Evolutionary conservation across 2,329 filamentous ascomycete species (phyloP).

Genomic region (Fusarium sp.): DNA sequence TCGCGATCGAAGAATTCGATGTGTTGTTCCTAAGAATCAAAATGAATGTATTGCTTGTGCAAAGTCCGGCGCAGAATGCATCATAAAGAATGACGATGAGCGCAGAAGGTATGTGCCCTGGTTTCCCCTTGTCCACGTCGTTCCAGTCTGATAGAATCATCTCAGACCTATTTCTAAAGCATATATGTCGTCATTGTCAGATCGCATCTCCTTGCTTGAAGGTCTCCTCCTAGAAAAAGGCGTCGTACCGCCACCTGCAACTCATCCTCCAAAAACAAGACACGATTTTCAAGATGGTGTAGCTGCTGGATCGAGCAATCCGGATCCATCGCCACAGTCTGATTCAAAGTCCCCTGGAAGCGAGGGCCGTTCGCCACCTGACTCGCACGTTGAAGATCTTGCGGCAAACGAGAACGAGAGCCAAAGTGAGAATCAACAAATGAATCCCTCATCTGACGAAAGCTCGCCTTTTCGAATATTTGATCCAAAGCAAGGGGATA

Average conservation of each 20-base stretch:
- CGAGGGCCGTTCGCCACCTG: conserved; percentile 49
- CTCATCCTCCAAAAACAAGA: conserved; percentile 65
- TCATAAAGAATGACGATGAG: conserved; percentile 70
- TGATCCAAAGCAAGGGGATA: conserved; percentile 58
- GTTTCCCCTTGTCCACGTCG: background rate
- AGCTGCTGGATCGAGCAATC: background rate
- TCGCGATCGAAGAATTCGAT: conserved; percentile 60
- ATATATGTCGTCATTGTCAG: conserved; percentile 68
- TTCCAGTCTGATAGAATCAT: conserved; percentile 2
- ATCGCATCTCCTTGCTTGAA: conserved; percentile 65
- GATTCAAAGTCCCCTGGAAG: conserved; percentile 32
- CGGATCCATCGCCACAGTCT: conserved; percentile 15
- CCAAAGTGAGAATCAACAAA: conserved; percentile 31
- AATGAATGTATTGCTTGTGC: conserved; percentile 65
- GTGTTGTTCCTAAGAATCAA: conserved; percentile 65
- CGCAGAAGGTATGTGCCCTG: conserved; percentile 58
- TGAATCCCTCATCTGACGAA: conserved; percentile 45
- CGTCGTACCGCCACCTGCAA: conserved; percentile 61
- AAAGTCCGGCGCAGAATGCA: conserved; percentile 61
- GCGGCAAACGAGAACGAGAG: conserved; percentile 44
- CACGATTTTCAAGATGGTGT: conserved; percentile 52
- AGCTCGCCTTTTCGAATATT: conserved; percentile 53
- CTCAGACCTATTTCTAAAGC: conserved; percentile 67
- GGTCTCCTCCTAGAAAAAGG: conserved; percentile 63
- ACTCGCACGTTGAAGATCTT: conserved; percentile 52